Evolutionary conservation across 1,284 basidiomycete genomes (phyloP), one percentile per base, ranked within the genome.

Genomic region (Peniophora sp.): DNA sequence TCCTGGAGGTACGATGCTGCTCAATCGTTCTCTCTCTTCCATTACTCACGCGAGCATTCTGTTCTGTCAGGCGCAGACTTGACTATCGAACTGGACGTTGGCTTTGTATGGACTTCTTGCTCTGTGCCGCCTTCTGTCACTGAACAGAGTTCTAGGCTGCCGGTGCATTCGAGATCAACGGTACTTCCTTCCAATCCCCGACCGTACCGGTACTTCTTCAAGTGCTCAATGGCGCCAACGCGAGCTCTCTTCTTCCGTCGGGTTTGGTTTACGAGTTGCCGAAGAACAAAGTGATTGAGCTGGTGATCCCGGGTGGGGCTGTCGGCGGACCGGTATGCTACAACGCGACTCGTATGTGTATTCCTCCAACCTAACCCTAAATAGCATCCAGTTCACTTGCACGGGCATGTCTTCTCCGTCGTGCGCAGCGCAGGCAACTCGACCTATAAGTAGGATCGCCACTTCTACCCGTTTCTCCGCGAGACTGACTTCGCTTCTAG

Each of bases 141-240:
- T 32, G 27, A 32, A 12, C 5, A 14, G 58, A 65, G 12, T 32
- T 12, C 27, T 12, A 45, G 44, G 71, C 70, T 38, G 64, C 62
- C 17, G 35, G 46, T 19, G 49, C 49, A 2, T 70, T 66, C 44
- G 10, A 8, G 44, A 22, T 39, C 38, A 45, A 22, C 58, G 70
- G 3, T 69, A 68, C 0, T 51, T 58, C 2, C 50, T 55, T 2
- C 70, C 71, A 10, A 63, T 67, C 1, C 56, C 72, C 1, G 49
- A 71, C 35, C 6, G 44, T 45, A 16, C 44, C 44, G 8, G 44
- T 45, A 6, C 44, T 45, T 6, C 44, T 45, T 8, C 75, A 79
- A 52, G 71, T 78, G 24, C 55, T 79, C 23, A 75, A 68, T 45
- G 77, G 77, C 2, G 53, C 58, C 25, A 45, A 55, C 3, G 63